Evolutionary conservation across 2,329 filamentous ascomycete species (phyloP), one percentile per base, ranked within the genome.

Genomic region (Fusarium sp.): DNA sequence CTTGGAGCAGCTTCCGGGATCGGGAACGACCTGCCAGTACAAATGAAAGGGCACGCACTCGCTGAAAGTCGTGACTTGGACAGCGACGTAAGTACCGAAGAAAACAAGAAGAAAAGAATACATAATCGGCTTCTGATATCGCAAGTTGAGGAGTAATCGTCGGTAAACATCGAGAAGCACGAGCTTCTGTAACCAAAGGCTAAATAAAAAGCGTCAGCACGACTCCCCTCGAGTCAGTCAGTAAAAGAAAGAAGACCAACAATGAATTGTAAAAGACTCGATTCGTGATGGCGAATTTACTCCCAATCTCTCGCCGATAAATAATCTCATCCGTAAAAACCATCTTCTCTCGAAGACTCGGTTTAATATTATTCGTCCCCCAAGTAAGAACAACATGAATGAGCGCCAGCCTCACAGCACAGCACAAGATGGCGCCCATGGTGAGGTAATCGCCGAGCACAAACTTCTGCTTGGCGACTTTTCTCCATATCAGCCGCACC

Each of bases 171-270:
- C 73, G 3, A 75, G 38, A 10, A 75, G 55, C 15, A 75, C 73
- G 4, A 75, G 56, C 30, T 75, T 75, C 32, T 75, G 73, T 20
- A 75, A 45, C 73, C 73, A 75, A n/a, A 75, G 69, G 35, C 73
- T 75, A 28, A 8, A 17, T 36, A 36, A 7, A 26, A 26, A 2
- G 4, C 0, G 41, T 58, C 20, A 58, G 55, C 55, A 48, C 8
- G 17, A n/a, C n/a, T 50, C 20, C 6, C 7, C 8, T 12, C 41
- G 24, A 28, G 28, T 26, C 14, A n/a, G 8, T 22, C 32, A 35
- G 32, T 35, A 6, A 26, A 26, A 7, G 7, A 24, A 8, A 4
- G 7, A 15, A 18, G 1, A 60, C 57, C 13, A 22, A 61, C 57
- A 55, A 61, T 26, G 57, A 61, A 28, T 61, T 61, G n/a, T 61